Base-by-base conservation (phyloP, 257 asterid genomes). In the Paulownia fortunei region DNA sequence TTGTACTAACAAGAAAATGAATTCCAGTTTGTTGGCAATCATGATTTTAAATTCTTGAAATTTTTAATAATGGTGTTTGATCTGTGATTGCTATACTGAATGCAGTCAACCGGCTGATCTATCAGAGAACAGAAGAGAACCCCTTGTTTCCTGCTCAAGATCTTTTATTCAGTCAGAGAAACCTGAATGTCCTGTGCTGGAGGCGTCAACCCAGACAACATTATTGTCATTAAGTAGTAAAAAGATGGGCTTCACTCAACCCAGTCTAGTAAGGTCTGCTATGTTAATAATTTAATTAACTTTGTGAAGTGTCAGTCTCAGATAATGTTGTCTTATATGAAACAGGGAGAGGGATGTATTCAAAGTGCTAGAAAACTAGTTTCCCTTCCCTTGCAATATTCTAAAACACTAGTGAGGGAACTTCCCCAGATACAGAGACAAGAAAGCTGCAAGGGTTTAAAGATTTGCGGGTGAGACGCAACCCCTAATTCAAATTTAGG, bases 41-140 rank as follows among this genome's bases (percentile, higher is more conserved):
- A 64, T 58, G 55, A 26, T 8, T 16, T 21, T 44, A 54, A 49
- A 61, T 49, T 46, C 63, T n/a, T 30, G 41, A 41, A 61, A 56
- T 26, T 56, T 61, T 56, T 77, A 70, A 13, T 49, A 21, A 54
- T 55, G 58, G 37, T 46, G 26, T 42, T 46, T 71, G 60, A 61
- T 66, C 19, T 74, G 55, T 81, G 61, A 56, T 74, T 76, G 74
- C 60, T 63, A 61, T 76, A 39, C 36, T 27, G 81, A 49, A 26
- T 81, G 84, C 89, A 89, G 92, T 82, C 82, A 82, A 79, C 76
- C 82, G 73, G 74, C 76, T 86, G 82, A 66, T 77, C 82, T 47
- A 19, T 71, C 74, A 72, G 84, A 77, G 75, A 83, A 80, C 24
- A 82, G 79, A 77, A 87, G 75, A 65, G 90, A 85, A 73, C 41